A percentile compares a stretch with the other conserved stretches of the same genome.
phyloP scores from a whole-genome alignment of 495 filamentous ascomycete genomes.

The Neurospora sp. region DNA sequence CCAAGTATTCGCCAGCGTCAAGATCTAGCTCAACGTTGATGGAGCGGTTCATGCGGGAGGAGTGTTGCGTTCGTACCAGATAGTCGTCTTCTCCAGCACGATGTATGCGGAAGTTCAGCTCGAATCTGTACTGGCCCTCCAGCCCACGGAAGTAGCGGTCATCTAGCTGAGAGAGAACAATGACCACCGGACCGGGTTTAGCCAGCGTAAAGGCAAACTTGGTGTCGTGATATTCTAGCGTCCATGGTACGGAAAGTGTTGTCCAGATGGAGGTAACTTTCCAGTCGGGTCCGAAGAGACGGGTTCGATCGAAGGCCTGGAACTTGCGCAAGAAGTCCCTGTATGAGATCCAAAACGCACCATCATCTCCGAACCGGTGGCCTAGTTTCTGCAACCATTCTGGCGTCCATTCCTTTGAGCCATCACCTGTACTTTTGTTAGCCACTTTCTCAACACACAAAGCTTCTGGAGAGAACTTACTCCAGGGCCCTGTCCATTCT shows the following conservation, averaged over 20 bases:
- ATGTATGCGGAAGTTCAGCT: conserved; percentile 72
- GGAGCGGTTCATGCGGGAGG: conserved; percentile 62
- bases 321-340: conserved; percentile 78
- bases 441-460: neutral
- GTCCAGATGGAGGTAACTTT: conserved; percentile 79
- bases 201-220: conserved; percentile 66
- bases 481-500: conserved; percentile 79
- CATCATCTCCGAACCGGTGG: conserved; percentile 85
- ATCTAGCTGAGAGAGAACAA: conserved; percentile 78
- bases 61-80: conserved; percentile 66
- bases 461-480: conserved; percentile 17
- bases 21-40: conserved; percentile 76
- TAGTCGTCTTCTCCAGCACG: conserved; percentile 75
- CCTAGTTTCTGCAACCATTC: conserved; percentile 73
- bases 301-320: conserved; percentile 71
- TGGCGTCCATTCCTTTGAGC: conserved; percentile 84
- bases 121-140: conserved; percentile 69
- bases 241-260: conserved; percentile 75
- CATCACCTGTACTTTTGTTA: conserved; percentile 39
- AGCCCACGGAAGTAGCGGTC: conserved; percentile 77
- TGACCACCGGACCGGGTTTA: conserved; percentile 58
- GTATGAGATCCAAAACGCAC: conserved; percentile 61
- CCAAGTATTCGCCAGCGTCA: conserved; percentile 69
- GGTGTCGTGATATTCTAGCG: conserved; percentile 71
- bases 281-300: conserved; percentile 83